Evolutionary conservation across 2,329 filamentous ascomycete species (phyloP).

Genomic region (Catunica adiposa): DNA sequence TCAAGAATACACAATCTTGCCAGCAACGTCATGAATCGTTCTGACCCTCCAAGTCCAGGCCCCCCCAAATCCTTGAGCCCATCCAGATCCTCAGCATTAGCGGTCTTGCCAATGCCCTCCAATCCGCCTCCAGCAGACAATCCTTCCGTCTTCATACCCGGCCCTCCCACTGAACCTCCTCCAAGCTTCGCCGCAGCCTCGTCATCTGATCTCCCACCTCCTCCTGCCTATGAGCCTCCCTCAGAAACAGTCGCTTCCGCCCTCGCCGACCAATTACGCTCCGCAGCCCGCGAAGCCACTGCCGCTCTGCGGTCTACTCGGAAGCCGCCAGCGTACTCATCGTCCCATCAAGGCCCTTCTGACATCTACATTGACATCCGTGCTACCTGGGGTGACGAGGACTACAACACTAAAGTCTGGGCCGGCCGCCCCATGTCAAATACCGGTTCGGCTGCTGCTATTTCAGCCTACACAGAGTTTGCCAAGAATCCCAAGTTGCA

Average conservation of each 20-base stretch:
- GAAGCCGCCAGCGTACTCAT: background rate
- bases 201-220: constrained; percentile 14
- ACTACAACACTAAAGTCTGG: constrained; percentile 19
- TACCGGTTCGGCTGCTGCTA: constrained; percentile 2
- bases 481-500: constrained; percentile 23
- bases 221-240: constrained; percentile 8
- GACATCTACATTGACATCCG: constrained; percentile 15
- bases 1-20: too few species aligned
- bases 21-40: background rate
- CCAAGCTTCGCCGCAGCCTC: constrained; percentile 27
- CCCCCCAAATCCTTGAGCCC: too few species aligned
- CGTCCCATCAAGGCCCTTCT: constrained; percentile 4
- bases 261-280: background rate
- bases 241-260: background rate
- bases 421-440: constrained; percentile 19
- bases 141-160: background rate
- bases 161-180: constrained; percentile 19
- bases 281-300: constrained; percentile 7
- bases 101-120: too few species aligned
- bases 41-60: background rate
- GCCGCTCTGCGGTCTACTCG: constrained; percentile 13
- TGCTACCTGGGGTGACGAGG: constrained; percentile 18
- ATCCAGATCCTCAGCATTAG: too few species aligned
- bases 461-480: constrained; percentile 17
- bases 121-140: too few species aligned